A percentile compares a stretch with the other conserved stretches of the same genome.
These are phyloP conservation scores for Phytophthora hybrid DNA, from an alignment of 352 stramenopile genomes.

Conservation along the genomic window DNA sequence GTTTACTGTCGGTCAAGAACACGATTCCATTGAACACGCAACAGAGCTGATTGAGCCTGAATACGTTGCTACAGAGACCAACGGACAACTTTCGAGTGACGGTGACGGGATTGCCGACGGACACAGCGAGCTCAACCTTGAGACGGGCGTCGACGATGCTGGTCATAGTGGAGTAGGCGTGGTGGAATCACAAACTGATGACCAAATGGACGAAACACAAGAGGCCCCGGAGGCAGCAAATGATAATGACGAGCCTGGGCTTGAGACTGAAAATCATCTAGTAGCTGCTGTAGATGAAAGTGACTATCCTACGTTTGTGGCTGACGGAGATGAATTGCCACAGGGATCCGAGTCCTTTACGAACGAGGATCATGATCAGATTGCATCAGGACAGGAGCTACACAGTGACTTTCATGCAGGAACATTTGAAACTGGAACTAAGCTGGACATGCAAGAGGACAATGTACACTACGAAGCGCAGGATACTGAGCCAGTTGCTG, in stretches of 20 bases:
- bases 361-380: not conserved
- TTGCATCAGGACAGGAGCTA: not conserved
- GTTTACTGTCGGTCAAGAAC: slow-evolving; percentile 1
- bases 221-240: not conserved
- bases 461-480: not conserved
- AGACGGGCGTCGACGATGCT: not conserved
- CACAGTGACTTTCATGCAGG: not conserved
- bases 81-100: slow-evolving; percentile 3
- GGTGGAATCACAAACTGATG: not conserved
- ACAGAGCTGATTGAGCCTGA: slow-evolving; percentile 4
- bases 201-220: slow-evolving; percentile 1
- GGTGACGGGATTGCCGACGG: not conserved
- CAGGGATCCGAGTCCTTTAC: not conserved
- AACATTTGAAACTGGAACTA: not conserved
- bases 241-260: not conserved
- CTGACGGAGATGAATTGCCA: slow-evolving; percentile 9
- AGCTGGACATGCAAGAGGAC: not conserved
- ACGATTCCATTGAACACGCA: not conserved
- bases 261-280: slow-evolving; percentile 7
- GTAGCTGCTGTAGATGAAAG: slow-evolving; percentile 8
- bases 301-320: slow-evolving; percentile 18
- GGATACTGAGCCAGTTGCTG: not conserved
- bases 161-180: not conserved
- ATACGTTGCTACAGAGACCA: slow-evolving; percentile 1
- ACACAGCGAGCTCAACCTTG: not conserved